Evolutionary conservation across 768 basidiomycete genomes (phyloP).

Genomic region (Russula foetens): DNA sequence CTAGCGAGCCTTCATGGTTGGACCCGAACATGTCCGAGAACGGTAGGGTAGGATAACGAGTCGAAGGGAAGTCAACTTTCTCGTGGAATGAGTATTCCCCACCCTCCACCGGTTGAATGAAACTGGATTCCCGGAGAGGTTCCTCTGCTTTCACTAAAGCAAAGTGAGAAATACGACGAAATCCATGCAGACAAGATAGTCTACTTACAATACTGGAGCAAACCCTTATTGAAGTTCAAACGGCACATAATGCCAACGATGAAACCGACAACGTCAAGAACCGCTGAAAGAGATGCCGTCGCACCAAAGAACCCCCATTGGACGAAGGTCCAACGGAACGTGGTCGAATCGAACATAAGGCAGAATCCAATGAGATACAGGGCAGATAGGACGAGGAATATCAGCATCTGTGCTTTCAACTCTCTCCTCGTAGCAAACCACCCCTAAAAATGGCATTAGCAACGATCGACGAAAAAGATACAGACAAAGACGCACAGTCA

Average conservation of each 20-base stretch:
- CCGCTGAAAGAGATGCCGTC: constrained; percentile 49
- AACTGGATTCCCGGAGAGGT: constrained; percentile 38
- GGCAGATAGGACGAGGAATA: constrained; percentile 54
- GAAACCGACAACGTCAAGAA: constrained; percentile 47
- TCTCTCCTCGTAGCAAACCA: constrained; percentile 74
- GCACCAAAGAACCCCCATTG: constrained; percentile 70
- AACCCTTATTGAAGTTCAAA: constrained; percentile 70
- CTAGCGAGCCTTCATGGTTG: constrained; percentile 30
- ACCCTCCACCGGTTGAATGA: constrained; percentile 26
- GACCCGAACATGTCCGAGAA: constrained; percentile 36
- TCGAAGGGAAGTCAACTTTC: constrained; percentile 58
- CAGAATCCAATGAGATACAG: constrained; percentile 63
- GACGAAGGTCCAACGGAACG: constrained; percentile 70
- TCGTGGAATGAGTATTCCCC: constrained; percentile 29
- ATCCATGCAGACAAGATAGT: not conserved
- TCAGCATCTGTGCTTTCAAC: constrained; percentile 45
- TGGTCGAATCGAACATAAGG: constrained; percentile 60
- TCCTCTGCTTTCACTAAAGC: constrained; percentile 48
- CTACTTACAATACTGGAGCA: constrained; percentile 54
- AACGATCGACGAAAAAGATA: not conserved
- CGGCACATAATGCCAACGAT: constrained; percentile 59
- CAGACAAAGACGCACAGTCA: constrained; percentile 33
- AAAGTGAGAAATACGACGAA: not conserved
- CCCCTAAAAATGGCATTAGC: constrained; percentile 36
- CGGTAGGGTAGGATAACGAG: constrained; percentile 44